These are phyloP conservation scores for Senecio squalidus DNA, from an alignment of 140 eudicot species.

Conservation along the genomic window DNA sequence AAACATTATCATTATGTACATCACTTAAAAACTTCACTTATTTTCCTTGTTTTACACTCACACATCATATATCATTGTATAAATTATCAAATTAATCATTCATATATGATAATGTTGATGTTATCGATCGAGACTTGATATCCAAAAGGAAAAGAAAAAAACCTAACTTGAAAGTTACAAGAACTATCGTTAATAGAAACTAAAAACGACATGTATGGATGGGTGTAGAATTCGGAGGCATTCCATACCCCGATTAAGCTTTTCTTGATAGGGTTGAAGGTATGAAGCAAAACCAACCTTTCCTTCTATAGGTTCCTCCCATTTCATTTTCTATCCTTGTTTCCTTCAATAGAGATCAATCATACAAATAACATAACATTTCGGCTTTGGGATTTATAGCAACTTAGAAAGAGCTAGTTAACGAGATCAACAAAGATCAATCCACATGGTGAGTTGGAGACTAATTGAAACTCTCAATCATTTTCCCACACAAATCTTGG, in stretches of 20 bases:
- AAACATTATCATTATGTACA: too few relatives aligned
- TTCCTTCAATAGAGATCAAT: neutral
- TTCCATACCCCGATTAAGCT: conserved; percentile 3
- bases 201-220: neutral
- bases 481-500: neutral
- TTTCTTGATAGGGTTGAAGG: neutral
- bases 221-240: neutral
- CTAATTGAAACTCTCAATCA: neutral
- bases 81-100: neutral
- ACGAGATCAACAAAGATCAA: neutral
- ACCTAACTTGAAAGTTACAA: conserved; percentile 10
- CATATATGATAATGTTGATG: neutral
- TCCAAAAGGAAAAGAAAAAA: neutral
- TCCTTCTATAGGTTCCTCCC: conserved; percentile 21
- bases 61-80: neutral
- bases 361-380: neutral
- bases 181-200: neutral
- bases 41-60: neutral
- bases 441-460: conserved; percentile 7
- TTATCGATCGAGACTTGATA: neutral
- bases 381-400: neutral
- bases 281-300: conserved; percentile 16
- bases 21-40: neutral
- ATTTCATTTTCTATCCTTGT: neutral
- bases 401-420: conserved; percentile 9